Percentiles rank a stretch among this genome's conserved stretches.
phyloP scores from a whole-genome alignment of 345 rosid species.

The Bretschneidera sinensis region DNA sequence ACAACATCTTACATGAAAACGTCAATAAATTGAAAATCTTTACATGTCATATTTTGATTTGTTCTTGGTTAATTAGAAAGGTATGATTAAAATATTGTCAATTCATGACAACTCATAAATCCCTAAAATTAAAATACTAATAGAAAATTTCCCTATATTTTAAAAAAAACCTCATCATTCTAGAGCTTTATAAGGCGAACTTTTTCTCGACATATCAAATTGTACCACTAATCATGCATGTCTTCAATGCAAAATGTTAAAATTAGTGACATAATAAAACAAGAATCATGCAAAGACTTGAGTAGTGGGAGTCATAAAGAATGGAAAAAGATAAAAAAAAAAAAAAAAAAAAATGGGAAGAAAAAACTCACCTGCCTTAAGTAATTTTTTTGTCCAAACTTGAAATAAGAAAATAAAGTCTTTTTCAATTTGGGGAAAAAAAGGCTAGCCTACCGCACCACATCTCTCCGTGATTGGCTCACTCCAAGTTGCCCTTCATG shows the following conservation, averaged over 20 bases:
- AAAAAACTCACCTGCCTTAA: not conserved
- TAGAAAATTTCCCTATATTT: not conserved
- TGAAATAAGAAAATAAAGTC: not conserved
- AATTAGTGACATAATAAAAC: not conserved
- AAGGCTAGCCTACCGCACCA: not conserved
- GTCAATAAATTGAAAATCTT: too few species aligned
- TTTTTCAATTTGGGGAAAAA: not conserved
- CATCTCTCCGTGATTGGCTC: conserved; percentile 20
- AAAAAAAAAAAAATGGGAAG: too few species aligned
- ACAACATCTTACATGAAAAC: too few species aligned
- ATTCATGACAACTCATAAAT: not conserved
- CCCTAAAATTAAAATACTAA: not conserved
- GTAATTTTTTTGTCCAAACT: not conserved
- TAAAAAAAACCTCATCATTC: not conserved
- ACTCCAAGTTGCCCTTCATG: not conserved
- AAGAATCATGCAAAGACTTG: not conserved
- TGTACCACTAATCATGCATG: conserved; percentile 2
- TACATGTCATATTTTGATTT: too few species aligned
- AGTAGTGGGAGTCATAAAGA: not conserved
- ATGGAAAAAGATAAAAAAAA: not conserved
- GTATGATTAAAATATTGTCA: not conserved
- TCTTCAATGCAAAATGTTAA: not conserved
- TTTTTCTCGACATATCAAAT: too few species aligned
- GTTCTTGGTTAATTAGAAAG: too few species aligned
- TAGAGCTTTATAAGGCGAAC: too few species aligned